phyloP scores from a whole-genome alignment of 345 rosid genomes.

The Melastoma malabathricum region DNA sequence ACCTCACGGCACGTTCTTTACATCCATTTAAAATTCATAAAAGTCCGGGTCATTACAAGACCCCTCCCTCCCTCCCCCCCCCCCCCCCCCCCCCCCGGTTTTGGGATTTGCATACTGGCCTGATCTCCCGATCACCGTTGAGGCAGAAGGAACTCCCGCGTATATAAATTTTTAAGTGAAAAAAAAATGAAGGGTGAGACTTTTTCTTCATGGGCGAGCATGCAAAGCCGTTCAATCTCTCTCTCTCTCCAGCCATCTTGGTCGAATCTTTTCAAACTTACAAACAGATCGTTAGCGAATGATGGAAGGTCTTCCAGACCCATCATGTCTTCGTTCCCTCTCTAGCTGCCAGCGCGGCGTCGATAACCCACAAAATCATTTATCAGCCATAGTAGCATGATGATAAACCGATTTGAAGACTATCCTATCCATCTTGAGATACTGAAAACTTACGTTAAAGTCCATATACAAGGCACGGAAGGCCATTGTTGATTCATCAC shows the following conservation, averaged over 20 bases:
- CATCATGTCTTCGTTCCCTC: constrained; percentile 66
- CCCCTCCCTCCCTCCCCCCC: too few species aligned
- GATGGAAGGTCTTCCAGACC: constrained; percentile 82
- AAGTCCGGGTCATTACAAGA: too few species aligned
- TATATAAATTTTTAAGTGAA: too few species aligned
- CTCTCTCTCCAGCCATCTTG: constrained; percentile 10
- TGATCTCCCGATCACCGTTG: too few species aligned
- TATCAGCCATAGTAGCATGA: too few species aligned
- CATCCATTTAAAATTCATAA: too few species aligned
- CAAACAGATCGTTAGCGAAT: constrained; percentile 15
- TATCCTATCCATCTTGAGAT: neutral
- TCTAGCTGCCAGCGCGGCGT: constrained; percentile 83
- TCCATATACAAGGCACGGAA: constrained; percentile 94
- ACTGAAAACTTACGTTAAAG: constrained; percentile 53
- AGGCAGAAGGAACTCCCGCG: too few species aligned
- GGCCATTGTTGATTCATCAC: constrained; percentile 97
- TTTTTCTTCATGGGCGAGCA: neutral
- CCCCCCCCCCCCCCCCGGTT: too few species aligned
- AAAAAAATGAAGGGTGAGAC: neutral
- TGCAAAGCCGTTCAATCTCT: constrained; percentile 7
- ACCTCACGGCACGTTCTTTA: too few species aligned
- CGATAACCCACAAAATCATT: constrained; percentile 7
- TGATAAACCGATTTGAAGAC: too few species aligned
- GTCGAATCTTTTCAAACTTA: constrained; percentile 13
- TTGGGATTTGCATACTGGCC: too few species aligned